Conservation (phyloP, 352 stramenopile genomes). For the Globisporangium lucens region DNA sequence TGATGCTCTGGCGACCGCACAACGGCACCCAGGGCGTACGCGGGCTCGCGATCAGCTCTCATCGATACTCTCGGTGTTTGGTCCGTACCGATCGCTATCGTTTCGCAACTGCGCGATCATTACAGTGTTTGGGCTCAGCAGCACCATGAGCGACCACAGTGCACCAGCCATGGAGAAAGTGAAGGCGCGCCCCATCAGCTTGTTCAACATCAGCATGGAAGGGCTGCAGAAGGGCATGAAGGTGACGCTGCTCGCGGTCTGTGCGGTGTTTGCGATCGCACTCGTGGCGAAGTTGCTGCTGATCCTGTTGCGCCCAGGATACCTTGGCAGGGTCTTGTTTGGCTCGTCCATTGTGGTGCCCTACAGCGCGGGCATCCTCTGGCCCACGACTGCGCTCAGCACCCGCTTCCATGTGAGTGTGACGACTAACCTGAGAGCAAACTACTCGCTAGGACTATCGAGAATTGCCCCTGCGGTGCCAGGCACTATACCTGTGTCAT, state of each 20-base stretch:
- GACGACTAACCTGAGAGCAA: neutral
- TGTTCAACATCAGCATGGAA: constrained; percentile 20
- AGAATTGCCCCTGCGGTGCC: neutral
- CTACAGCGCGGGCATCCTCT: constrained; percentile 17
- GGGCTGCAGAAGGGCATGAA: constrained; percentile 20
- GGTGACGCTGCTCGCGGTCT: constrained; percentile 17
- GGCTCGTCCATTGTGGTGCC: constrained; percentile 13
- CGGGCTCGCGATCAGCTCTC: constrained; percentile 33
- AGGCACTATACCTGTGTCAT: neutral
- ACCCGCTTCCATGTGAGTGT: constrained; percentile 7
- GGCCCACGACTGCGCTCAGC: constrained; percentile 17
- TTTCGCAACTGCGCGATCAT: constrained; percentile 20
- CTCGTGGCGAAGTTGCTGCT: constrained; percentile 11
- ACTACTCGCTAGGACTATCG: neutral
- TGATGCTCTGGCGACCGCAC: constrained; percentile 17
- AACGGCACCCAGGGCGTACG: constrained; percentile 29
- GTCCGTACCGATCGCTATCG: constrained; percentile 22
- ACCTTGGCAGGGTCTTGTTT: constrained; percentile 5
- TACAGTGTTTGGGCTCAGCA: constrained; percentile 7
- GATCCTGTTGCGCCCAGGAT: constrained; percentile 2
- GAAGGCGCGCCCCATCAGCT: constrained; percentile 2
- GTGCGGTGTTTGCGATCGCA: constrained; percentile 7
- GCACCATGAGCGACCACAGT: neutral
- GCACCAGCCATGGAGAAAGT: constrained; percentile 5
- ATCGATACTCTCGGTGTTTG: constrained; percentile 32